Evolutionary conservation across 768 basidiomycete species (phyloP), one percentile per base, ranked within the genome.

Genomic region (Mycena leptocephala): DNA sequence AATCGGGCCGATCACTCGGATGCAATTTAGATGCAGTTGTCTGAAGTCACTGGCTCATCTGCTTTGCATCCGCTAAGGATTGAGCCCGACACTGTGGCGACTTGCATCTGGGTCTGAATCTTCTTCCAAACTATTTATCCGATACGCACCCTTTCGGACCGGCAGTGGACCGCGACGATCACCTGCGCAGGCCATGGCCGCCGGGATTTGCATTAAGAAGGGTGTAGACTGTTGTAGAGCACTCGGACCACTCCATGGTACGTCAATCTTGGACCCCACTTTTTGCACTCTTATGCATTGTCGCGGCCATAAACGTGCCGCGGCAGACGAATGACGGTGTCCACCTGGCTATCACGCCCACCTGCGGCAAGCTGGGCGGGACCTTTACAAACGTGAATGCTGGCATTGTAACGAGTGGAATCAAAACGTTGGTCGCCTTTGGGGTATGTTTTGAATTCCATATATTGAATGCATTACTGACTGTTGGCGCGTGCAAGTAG

Each of bases 371-470:
- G 63, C 79, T 90, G 2, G 77, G 74, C 65, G 89, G 88, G 3
- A 84, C 77, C 9, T 82, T 85, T 7, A 83, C 89, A 1, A 88
- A 91, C 74, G 84, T 90, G 16, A 92, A 90, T 56, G 89, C 88
- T 0, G 91, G 91, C 0, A 78, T 92, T 18, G 43, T 81, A 55
- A 81, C 88, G n/a, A 30, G 73, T 0, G 72, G 58, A 2, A 83
- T 87, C 75, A 87, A 86, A 74, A 91, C 88, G 6, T 87, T 91
- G 48, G 90, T 92, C 1, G 85, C 90, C 1, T 91, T 92, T 71
- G 89, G 90, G 28, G 91, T 90, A 78, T 56, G 84, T 82, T 35
- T 55, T 39, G 9, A 37, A 53, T 20, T 41, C 48, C 30, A 26
- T 39, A 16, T 10, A 43, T 43, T 43, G 43, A 65, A 24, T 65